Evolutionary conservation across 2,329 filamentous ascomycete species (phyloP).

Genomic region (Colletotrichum tropicale): DNA sequence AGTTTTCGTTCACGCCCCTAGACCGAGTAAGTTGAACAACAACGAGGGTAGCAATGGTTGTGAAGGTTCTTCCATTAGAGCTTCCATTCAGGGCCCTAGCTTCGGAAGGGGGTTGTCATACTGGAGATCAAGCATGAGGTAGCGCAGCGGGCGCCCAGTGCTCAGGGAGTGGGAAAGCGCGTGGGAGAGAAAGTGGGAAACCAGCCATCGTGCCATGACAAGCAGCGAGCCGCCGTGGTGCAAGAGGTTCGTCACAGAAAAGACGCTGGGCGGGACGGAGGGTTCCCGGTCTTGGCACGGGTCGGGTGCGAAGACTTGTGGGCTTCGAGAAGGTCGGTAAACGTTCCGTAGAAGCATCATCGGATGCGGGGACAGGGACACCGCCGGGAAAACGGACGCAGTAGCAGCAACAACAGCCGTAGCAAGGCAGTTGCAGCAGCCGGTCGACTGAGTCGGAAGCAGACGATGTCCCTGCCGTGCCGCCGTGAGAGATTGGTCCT

Average conservation of each 20-base stretch:
- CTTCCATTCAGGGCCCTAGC: not conserved
- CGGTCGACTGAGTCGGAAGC: conserved; percentile 1
- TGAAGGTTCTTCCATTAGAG: not conserved
- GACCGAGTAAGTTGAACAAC: not conserved
- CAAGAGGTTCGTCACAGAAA: conserved; percentile 16
- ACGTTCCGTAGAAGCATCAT: not conserved
- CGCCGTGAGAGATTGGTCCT: not conserved
- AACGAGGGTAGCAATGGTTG: not conserved
- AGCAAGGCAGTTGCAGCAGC: not conserved
- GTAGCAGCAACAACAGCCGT: not conserved
- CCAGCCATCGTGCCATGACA: not conserved
- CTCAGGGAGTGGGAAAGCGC: not conserved
- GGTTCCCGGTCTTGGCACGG: conserved; percentile 1
- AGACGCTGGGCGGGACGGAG: not conserved
- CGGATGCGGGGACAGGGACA: not conserved
- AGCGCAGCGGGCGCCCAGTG: not conserved
- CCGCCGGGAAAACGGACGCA: not conserved
- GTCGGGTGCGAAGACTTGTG: not conserved
- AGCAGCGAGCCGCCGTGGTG: not conserved
- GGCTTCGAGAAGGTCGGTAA: conserved; percentile 13
- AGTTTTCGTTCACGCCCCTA: not conserved
- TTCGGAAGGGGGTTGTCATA: not conserved
- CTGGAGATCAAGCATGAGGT: not conserved
- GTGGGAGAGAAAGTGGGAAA: not conserved
- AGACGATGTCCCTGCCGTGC: not conserved